A percentile compares a stretch with the other conserved stretches of the same genome.
Conservation (phyloP, 2,329 filamentous ascomycete genomes). For the Emergomyces orientalis region DNA sequence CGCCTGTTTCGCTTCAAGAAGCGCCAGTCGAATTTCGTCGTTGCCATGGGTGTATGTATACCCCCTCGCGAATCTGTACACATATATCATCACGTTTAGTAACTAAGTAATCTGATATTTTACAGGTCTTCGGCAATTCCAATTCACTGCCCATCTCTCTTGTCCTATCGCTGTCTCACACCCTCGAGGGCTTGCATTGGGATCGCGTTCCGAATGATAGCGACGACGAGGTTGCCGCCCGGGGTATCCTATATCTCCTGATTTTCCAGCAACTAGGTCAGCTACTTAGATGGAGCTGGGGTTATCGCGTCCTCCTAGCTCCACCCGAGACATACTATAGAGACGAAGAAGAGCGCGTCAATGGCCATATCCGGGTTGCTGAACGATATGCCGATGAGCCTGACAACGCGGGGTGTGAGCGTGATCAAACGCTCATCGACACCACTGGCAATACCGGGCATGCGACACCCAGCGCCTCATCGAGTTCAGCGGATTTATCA, state of each 20-base stretch:
- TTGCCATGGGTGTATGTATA: slow-evolving; percentile 71
- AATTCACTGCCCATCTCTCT: slow-evolving; percentile 96
- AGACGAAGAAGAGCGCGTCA: slow-evolving; percentile 28
- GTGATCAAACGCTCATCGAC: slow-evolving; percentile 20
- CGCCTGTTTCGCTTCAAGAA: slow-evolving; percentile 72
- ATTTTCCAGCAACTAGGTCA: slow-evolving; percentile 98
- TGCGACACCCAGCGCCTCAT: slow-evolving; percentile 10
- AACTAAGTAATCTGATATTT: too few relatives aligned
- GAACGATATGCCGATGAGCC: slow-evolving; percentile 36
- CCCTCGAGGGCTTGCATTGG: slow-evolving; percentile 87
- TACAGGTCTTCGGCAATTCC: slow-evolving; percentile 83
- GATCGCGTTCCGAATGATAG: slow-evolving; percentile 83
- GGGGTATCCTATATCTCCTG: slow-evolving; percentile 87
- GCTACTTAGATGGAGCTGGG: slow-evolving; percentile 94
- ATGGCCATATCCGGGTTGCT: slow-evolving; percentile 16
- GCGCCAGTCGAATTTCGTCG: slow-evolving; percentile 85
- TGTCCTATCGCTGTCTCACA: slow-evolving; percentile 87
- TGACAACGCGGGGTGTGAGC: slow-evolving; percentile 19
- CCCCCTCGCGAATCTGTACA: not conserved
- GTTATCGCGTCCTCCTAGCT: slow-evolving; percentile 87
- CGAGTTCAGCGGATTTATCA: slow-evolving; percentile 11
- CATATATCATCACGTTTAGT: too few relatives aligned
- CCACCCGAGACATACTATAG: slow-evolving; percentile 55
- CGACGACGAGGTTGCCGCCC: slow-evolving; percentile 85
- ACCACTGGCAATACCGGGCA: slow-evolving; percentile 10